Base-by-base conservation (phyloP, 805 yeast genomes). In the Teunomyces aglyptinius region DNA sequence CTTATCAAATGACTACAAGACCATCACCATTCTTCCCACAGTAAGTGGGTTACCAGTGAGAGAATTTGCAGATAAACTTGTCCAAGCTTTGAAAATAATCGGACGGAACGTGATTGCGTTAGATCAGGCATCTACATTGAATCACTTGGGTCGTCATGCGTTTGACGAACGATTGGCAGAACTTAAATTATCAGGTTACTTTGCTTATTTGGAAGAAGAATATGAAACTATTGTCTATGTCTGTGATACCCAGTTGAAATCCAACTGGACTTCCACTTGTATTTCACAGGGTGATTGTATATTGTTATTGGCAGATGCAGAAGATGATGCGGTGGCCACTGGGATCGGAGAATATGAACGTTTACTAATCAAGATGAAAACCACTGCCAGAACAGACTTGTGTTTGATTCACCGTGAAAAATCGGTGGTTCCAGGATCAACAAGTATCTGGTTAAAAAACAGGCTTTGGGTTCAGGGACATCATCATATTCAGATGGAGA, bases 221-320 rank as follows among this genome's bases (percentile, higher is more conserved):
- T 88, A 84, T 61, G 89, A 92, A 54, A 85, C 89, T n/a, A 86
- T 94, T 3, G 81, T 92, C 1, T 94, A 92, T 59, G 82, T 92
- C 10, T 91, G 94, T 20, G 98, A 94, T 57, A 83, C 97, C 0
- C 76, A 86, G 0, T 81, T 86, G 2, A 82, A 82, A 53, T 86
- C 97, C 0, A 77, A 83, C 15, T 92, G 99, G 99, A 89, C 97
- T 0, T 77, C 81, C 6, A 89, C 97, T 0, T 94, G 98, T 63
- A 86, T 92, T 34, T 82, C 91, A 6, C 97, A 92, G 64, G 98
- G 96, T 13, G 98, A 92, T 64, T 91, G 97, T 69, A 82, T 92
- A n/a, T 70, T 94, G 27, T 69, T 94, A 13, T 65, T 94, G 12
- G 97, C 97, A 0, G 91, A 92, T 68, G 95, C 97, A 0, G 71